Evolutionary conservation across 2,329 filamentous ascomycete genomes (phyloP), one percentile per base, ranked within the genome.

Genomic region (Fusarium lateritium): DNA sequence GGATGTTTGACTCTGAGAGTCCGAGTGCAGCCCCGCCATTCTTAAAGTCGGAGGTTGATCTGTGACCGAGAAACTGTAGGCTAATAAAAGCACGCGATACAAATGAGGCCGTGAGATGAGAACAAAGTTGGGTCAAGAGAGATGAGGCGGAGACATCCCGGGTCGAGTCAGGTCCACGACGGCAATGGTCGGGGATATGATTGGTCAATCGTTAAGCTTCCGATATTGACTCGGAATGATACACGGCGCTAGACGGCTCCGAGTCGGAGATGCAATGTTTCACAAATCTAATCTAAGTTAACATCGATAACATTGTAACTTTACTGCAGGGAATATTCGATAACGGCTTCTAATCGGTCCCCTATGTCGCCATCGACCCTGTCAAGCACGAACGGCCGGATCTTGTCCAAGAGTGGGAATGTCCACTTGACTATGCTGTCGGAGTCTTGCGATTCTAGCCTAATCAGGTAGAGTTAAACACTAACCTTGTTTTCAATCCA

Each of bases 351-450:
- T 11, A 50, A 40, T 40, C 38, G 52, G 44, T 24, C 31, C 31
- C 24, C 26, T 40, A 70, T 71, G 67, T 70, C 68, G 64, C 68
- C 67, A 70, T 71, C 40, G 60, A 28, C 60, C 67, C 65, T 62
- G 67, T 40, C 56, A 28, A 70, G 68, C 68, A 71, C 68, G 68
- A 71, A 69, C 56, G 40, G 24, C 56, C 40, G 36, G 51, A 38
- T n/a, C 36, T 19, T 17, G 10, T 19, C 19, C 59, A 54, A 65
- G 69, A 62, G 47, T 56, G 66, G 67, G 47, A 49, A 39, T 46
- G 40, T 39, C 26, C 55, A 62, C 49, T 58, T 21, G 24, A 51
- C 53, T 45, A 45, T 45, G 58, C 57, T 42, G 26, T 70, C 59
- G 59, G 63, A 36, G 62, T 57, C 57, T 15, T 65, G 55, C 59